Conservation (phyloP, 2,329 filamentous ascomycete genomes). For the Ilyonectria sp. region DNA sequence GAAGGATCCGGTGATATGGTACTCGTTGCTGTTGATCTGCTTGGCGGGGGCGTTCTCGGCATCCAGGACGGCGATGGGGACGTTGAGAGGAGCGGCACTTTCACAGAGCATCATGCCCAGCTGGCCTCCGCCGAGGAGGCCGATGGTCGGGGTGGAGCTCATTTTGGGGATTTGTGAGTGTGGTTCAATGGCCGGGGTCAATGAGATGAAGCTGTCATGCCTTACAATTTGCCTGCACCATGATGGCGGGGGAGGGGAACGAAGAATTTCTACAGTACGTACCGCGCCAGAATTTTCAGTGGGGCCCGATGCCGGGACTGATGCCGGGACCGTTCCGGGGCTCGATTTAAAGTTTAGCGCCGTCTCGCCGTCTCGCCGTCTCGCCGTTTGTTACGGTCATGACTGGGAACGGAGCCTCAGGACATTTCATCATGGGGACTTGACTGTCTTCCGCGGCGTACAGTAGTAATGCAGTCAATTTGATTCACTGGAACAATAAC, state of each 20-base stretch:
- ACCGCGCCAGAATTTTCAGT: slow-evolving; percentile 14
- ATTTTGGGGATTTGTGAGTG: not conserved
- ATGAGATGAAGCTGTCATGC: not conserved
- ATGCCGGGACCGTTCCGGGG: slow-evolving; percentile 8
- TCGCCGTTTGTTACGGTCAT: too few species aligned
- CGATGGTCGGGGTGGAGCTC: slow-evolving; percentile 54
- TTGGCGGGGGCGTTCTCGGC: slow-evolving; percentile 84
- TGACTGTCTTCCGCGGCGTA: too few species aligned
- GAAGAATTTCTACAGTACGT: slow-evolving; percentile 8
- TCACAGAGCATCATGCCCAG: slow-evolving; percentile 95
- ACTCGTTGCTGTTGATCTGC: slow-evolving; percentile 82
- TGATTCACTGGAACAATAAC: too few species aligned
- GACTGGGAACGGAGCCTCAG: too few species aligned
- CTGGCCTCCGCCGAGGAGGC: slow-evolving; percentile 76
- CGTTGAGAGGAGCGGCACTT: slow-evolving; percentile 81
- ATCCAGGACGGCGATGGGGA: slow-evolving; percentile 86
- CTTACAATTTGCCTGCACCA: slow-evolving; percentile 8
- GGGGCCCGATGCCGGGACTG: slow-evolving; percentile 13
- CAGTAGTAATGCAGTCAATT: too few species aligned
- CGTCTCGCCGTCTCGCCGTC: too few species aligned
- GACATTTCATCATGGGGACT: too few species aligned
- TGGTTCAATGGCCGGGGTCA: not conserved
- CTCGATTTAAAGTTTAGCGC: not conserved
- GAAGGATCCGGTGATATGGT: slow-evolving; percentile 89
- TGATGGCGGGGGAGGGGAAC: slow-evolving; percentile 26